Evolutionary conservation across 495 filamentous ascomycete species (phyloP), one percentile per base, ranked within the genome.

Genomic region (Lasiosphaeria ovina): DNA sequence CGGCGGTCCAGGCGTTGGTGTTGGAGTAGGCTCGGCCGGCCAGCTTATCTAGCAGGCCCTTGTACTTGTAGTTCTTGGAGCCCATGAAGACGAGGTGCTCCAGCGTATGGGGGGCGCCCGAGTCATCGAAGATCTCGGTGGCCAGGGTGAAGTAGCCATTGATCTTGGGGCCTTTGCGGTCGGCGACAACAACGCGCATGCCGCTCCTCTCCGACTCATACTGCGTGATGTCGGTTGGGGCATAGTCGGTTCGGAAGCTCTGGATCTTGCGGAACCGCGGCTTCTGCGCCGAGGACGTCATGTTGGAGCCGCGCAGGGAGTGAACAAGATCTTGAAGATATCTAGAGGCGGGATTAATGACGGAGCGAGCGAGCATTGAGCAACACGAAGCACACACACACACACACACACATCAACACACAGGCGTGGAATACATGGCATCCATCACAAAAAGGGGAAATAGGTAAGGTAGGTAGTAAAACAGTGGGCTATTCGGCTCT

Each of bases 21-120:
- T 80, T 83, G 14, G 93, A 96, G 74, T 98, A 99, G 2, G 92
- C 90, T 57, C 94, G 83, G 9, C 90, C 93, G 10, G 95, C 91
- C 57, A 98, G 82, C 76, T 93, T 96, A 72, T 98, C 94, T 11
- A 99, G 79, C 31, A 98, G 83, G 1, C 95, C 94, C 71, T 97
- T 97, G 75, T 97, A 98, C 40, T 80, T 84, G 77, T 95, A 98
- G 72, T 83, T 92, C 71, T 90, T 92, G 33, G 94, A 98, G 9
- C 94, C 94, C 94, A 98, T 98, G 72, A 99, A 99, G 65, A 91
- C 85, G 10, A 99, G 78, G 78, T 99, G 94, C 78, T 99, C 94
- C 34, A 99, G 79, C 1, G 94, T 99, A 71, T 98, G 94, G 3
- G 94, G 94, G 6, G 94, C 87, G 16, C 94, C 94, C 6, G 93